Evolutionary conservation across 148 eudicot genomes (phyloP).

Genomic region (Oxyria digyna): DNA sequence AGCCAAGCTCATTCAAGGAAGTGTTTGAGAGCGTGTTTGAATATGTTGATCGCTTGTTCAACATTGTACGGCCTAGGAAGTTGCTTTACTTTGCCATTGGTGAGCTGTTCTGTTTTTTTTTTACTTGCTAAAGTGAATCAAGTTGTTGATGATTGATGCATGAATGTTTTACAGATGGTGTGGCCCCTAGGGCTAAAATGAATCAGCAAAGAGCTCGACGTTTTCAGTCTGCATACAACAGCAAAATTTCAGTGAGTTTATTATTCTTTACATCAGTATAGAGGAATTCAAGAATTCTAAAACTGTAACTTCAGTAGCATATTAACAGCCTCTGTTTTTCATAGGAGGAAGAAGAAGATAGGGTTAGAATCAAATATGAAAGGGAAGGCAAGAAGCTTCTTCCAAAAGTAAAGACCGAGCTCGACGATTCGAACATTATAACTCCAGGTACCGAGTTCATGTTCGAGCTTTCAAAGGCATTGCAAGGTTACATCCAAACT

Average conservation of each 20-base stretch:
- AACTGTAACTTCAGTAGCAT: too few relatives aligned
- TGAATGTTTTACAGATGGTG: conserved; percentile 27
- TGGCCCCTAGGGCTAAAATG: conserved; percentile 45
- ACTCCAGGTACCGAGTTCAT: conserved; percentile 42
- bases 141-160: too few relatives aligned
- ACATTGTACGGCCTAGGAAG: neutral
- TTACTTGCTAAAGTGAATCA: neutral
- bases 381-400: conserved; percentile 23
- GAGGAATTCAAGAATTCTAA: neutral
- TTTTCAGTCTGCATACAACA: conserved; percentile 19
- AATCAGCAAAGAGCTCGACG: conserved; percentile 42
- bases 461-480: conserved; percentile 22
- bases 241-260: conserved; percentile 18
- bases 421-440: conserved; percentile 32
- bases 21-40: conserved; percentile 19
- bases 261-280: neutral
- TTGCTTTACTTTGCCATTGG: conserved; percentile 31
- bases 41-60: conserved; percentile 26
- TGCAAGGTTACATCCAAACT: too few relatives aligned
- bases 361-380: too few relatives aligned
- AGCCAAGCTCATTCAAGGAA: conserved; percentile 15
- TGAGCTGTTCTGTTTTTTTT: neutral
- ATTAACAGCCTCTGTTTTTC: too few relatives aligned
- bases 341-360: conserved; percentile 30
- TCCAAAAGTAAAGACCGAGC: conserved; percentile 22